Conservation (phyloP, 305 asterid species). For the Solanum hybrid region DNA sequence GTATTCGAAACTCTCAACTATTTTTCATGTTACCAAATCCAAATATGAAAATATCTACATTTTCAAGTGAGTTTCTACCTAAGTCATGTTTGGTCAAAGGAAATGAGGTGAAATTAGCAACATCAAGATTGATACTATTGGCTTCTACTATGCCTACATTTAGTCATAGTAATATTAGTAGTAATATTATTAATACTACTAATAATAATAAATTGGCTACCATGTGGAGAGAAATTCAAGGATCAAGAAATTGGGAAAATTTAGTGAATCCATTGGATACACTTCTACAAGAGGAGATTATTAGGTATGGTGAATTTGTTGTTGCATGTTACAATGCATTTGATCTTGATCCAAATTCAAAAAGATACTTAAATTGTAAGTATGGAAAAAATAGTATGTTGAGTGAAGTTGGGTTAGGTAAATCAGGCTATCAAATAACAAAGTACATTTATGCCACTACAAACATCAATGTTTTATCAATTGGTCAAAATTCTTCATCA, state of each 20-base stretch:
- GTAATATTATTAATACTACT: background rate
- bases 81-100: background rate
- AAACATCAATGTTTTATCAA: slow-evolving; percentile 26
- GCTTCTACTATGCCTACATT: background rate
- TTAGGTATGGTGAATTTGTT: slow-evolving; percentile 57
- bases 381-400: slow-evolving; percentile 30
- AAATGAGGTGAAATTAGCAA: background rate
- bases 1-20: background rate
- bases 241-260: slow-evolving; percentile 45
- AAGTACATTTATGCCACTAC: slow-evolving; percentile 53
- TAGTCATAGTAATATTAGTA: background rate
- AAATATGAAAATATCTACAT: background rate
- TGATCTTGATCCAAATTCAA: slow-evolving; percentile 47
- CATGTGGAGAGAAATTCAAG: slow-evolving; percentile 53
- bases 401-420: slow-evolving; percentile 29
- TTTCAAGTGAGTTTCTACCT: background rate
- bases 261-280: slow-evolving; percentile 45
- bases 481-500: background rate
- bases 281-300: slow-evolving; percentile 35
- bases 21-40: background rate
- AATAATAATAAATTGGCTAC: slow-evolving; percentile 10
- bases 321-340: slow-evolving; percentile 52
- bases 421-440: slow-evolving; percentile 46
- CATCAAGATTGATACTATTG: background rate
- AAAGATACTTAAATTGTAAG: slow-evolving; percentile 53